A percentile compares a stretch with the other conserved stretches of the same genome.
Conservation (phyloP, 2,329 filamentous ascomycete species). For the Pseudocercospora eumusae region DNA sequence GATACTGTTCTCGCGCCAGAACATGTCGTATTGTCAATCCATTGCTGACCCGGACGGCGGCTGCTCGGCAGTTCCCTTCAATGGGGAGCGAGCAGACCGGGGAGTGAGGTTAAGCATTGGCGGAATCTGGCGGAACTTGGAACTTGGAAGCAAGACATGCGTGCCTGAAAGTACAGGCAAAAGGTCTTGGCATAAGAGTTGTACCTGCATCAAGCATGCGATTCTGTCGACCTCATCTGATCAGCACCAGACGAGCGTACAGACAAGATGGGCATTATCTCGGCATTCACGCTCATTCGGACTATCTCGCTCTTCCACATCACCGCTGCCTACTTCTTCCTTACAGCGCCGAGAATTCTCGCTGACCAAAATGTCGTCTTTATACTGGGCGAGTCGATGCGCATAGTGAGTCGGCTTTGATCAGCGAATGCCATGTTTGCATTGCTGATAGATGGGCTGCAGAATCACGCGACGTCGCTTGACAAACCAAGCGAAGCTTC, state of each 20-base stretch:
- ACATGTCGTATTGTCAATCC: background rate
- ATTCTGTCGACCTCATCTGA: background rate
- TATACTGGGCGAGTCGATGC: conserved; percentile 79
- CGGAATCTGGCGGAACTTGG: background rate
- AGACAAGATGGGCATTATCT: conserved; percentile 72
- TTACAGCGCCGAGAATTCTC: conserved; percentile 70
- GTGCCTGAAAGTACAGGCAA: background rate
- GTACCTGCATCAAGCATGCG: conserved; percentile 1
- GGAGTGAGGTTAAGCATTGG: background rate
- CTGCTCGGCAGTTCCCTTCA: conserved; percentile 2
- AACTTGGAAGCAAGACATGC: too few relatives aligned
- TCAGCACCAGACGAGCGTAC: background rate
- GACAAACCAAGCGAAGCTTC: conserved; percentile 68
- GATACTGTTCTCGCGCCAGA: conserved; percentile 8
- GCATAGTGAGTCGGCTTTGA: conserved; percentile 61
- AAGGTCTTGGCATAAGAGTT: background rate
- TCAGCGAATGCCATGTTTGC: background rate
- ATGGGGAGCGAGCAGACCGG: background rate
- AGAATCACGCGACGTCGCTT: conserved; percentile 69
- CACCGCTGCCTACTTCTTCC: conserved; percentile 79
- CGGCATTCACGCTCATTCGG: conserved; percentile 76
- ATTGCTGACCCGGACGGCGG: conserved; percentile 2
- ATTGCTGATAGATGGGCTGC: background rate
- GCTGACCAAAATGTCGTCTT: conserved; percentile 79
- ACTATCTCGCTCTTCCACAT: conserved; percentile 82